Evolutionary conservation across 2,329 filamentous ascomycete genomes (phyloP).

Genomic region (Sphaerulina vaccinii): DNA sequence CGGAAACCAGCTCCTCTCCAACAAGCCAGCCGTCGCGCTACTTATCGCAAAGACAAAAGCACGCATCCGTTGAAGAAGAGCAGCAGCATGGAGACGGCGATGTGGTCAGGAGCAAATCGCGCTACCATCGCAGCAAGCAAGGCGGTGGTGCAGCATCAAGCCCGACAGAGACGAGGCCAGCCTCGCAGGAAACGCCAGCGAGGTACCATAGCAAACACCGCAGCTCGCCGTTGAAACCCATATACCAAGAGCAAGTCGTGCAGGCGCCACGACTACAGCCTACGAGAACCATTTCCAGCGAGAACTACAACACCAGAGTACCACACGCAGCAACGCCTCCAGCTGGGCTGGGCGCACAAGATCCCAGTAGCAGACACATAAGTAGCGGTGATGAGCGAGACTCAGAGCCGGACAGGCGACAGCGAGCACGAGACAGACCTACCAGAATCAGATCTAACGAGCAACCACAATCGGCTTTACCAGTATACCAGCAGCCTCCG

Average conservation of each 20-base stretch:
- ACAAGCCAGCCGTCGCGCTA: slow-evolving; percentile 21
- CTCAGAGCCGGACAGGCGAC: slow-evolving; percentile 6
- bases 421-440: slow-evolving; percentile 9
- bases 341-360: slow-evolving; percentile 15
- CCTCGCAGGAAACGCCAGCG: slow-evolving; percentile 20
- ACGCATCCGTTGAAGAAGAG: slow-evolving; percentile 15
- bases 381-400: slow-evolving; percentile 11
- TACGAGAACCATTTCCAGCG: slow-evolving; percentile 16
- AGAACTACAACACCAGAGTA: slow-evolving; percentile 3
- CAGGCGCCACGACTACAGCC: slow-evolving; percentile 15
- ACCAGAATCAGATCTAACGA: slow-evolving; percentile 4
- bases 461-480: slow-evolving; percentile 1
- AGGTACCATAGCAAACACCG: slow-evolving; percentile 26
- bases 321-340: slow-evolving; percentile 7
- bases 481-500: slow-evolving; percentile 6
- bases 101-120: slow-evolving; percentile 33
- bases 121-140: slow-evolving; percentile 34
- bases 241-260: slow-evolving; percentile 21
- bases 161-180: slow-evolving; percentile 14
- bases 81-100: slow-evolving; percentile 20
- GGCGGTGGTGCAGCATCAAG: slow-evolving; percentile 6
- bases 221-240: slow-evolving; percentile 17
- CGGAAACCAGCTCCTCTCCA: slow-evolving; percentile 9
- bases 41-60: slow-evolving; percentile 24
- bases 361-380: slow-evolving; percentile 10